phyloP scores from a whole-genome alignment of 1,284 basidiomycete genomes.

The Amylostereum chailletii region DNA sequence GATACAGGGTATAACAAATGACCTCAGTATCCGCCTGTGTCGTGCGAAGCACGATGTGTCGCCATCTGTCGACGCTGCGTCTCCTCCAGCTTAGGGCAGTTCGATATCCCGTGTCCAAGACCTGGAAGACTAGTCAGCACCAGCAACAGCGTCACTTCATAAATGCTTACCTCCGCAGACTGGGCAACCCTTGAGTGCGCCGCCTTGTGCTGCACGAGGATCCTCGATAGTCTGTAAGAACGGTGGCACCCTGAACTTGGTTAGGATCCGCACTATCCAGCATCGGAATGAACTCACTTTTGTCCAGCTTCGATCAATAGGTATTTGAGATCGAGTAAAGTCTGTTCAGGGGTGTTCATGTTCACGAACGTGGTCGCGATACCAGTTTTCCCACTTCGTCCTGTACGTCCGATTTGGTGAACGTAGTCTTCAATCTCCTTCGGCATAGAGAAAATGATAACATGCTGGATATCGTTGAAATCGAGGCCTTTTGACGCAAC shows the following conservation, averaged over 20 bases:
- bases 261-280: background rate
- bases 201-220: constrained; percentile 74
- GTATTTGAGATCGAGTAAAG: constrained; percentile 94
- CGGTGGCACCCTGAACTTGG: constrained; percentile 74
- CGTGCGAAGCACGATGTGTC: constrained; percentile 64
- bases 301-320: constrained; percentile 96
- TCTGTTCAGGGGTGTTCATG: constrained; percentile 94
- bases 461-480: constrained; percentile 97
- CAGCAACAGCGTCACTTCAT: background rate
- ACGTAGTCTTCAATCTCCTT: constrained; percentile 99
- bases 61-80: constrained; percentile 83
- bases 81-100: constrained; percentile 97
- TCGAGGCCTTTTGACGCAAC: constrained; percentile 98
- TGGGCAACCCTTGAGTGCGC: constrained; percentile 79
- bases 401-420: constrained; percentile 97
- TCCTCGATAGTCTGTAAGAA: constrained; percentile 91
- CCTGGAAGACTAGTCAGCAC: constrained; percentile 32
- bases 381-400: constrained; percentile 95
- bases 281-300: constrained; percentile 47
- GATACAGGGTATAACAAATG: background rate
- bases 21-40: constrained; percentile 47
- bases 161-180: constrained; percentile 80
- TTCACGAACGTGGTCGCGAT: constrained; percentile 99
- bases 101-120: constrained; percentile 87
- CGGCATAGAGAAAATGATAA: constrained; percentile 98